These are phyloP conservation scores for Starmerella bacillaris DNA, from an alignment of 805 yeast species.

Conservation along the genomic window DNA sequence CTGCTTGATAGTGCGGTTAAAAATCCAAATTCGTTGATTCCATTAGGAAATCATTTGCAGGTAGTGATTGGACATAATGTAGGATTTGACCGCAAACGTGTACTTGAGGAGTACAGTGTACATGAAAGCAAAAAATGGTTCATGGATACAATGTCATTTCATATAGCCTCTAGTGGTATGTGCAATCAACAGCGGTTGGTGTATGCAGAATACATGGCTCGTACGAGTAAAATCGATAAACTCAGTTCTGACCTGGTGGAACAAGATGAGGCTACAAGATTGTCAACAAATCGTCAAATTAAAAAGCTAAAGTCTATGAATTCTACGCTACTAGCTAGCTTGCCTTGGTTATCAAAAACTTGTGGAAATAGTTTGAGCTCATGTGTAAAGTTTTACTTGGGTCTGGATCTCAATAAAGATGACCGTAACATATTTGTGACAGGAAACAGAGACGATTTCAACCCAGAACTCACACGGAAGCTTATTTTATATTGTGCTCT, in stretches of 20 bases:
- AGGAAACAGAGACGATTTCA: conserved; percentile 35
- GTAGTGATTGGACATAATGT: conserved; percentile 80
- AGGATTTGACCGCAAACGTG: conserved; percentile 75
- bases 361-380: conserved; percentile 63
- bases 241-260: conserved; percentile 59
- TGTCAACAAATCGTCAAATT: conserved; percentile 49
- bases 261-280: conserved; percentile 52
- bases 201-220: conserved; percentile 41
- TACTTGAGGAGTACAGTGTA: conserved; percentile 64
- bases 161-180: conserved; percentile 78
- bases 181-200: conserved; percentile 76
- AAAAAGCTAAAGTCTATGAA: not conserved
- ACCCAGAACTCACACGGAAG: conserved; percentile 31
- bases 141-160: conserved; percentile 83
- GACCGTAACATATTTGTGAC: conserved; percentile 47
- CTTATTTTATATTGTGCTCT: conserved; percentile 67
- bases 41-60: conserved; percentile 43
- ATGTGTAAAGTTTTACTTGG: conserved; percentile 66
- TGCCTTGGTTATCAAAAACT: conserved; percentile 70
- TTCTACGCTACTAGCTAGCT: too few species aligned
- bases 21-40: conserved; percentile 43
- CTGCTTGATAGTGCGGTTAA: conserved; percentile 35
- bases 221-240: conserved; percentile 42
- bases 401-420: conserved; percentile 40
- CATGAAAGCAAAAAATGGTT: conserved; percentile 53